A percentile compares a stretch with the other conserved stretches of the same genome.
Conservation (phyloP, 805 yeast species). For the Phaffomyces thermotolerans region DNA sequence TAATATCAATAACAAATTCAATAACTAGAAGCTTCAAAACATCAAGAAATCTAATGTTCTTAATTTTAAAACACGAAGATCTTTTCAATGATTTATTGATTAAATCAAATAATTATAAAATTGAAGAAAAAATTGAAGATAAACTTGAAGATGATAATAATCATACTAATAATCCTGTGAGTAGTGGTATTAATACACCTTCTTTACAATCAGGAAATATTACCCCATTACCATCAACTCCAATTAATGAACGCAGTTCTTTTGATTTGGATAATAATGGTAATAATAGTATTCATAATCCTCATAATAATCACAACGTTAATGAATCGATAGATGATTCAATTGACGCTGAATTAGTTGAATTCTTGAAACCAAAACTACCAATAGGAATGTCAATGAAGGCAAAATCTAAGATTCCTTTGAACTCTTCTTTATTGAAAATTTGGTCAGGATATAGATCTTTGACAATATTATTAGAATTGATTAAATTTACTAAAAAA, state of each 20-base stretch:
- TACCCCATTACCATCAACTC: constrained; percentile 9
- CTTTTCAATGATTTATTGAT: constrained; percentile 17
- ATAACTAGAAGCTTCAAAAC: constrained; percentile 43
- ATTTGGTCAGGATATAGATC: constrained; percentile 51
- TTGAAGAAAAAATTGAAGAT: constrained; percentile 6
- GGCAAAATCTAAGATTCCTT: constrained; percentile 47
- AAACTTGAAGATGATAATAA: not conserved
- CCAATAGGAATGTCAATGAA: constrained; percentile 57
- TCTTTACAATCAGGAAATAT: not conserved
- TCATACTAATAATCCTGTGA: not conserved
- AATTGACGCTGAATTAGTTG: constrained; percentile 26
- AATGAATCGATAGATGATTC: not conserved
- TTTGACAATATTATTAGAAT: constrained; percentile 32
- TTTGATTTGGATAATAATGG: not conserved
- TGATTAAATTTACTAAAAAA: constrained; percentile 24
- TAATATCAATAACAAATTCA: constrained; percentile 48
- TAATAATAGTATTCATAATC: constrained; percentile 4
- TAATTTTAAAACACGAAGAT: constrained; percentile 33
- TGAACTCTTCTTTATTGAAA: constrained; percentile 39
- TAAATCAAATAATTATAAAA: constrained; percentile 6
- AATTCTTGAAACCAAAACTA: constrained; percentile 39
- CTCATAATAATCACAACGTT: constrained; percentile 5
- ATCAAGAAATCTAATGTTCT: constrained; percentile 46
- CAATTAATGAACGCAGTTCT: not conserved
- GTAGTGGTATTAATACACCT: not conserved